Evolutionary conservation across 2,329 filamentous ascomycete species (phyloP), one percentile per base, ranked within the genome.

Genomic region (Pseudocercospora eumusae): DNA sequence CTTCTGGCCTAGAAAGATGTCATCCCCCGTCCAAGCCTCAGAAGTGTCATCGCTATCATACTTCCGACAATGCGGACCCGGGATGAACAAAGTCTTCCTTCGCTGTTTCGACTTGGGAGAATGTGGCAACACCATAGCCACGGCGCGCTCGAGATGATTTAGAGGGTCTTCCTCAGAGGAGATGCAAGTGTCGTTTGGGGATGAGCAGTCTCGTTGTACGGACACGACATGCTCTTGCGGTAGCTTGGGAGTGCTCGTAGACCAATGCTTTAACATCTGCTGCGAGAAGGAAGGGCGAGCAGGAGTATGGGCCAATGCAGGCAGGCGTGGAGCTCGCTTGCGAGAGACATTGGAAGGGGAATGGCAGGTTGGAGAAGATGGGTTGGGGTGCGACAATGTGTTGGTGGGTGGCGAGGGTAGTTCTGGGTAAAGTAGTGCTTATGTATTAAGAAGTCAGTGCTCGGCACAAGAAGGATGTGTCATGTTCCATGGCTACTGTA

Each of bases 1-100:
- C 7, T 18, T 47, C 18, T 20, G 11, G 11, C 18, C 18, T 1
- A 52, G 47, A 58, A 69, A 70, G 8, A 64, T 42, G 3, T 70
- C 69, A 42, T 70, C 69, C 31, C 61, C 68, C 0, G 68, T 69
- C 68, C 68, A 70, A 4, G 57, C 58, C 10, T 68, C 69, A 10
- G 67, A 68, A 13, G 66, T 33, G 8, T 33, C 28, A 15, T 54
- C 52, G n/a, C 52, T 36, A 8, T 20, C 52, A 28, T 54, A 54
- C 8, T 54, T 31, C 10, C 45, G 45, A 10, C 36, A 44, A 28
- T 56, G 54, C 25, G 33, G 33, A n/a, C 13, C n/a, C 9, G 52
- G 27, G 3, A 54, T 54, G 4, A 21, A 36, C 10, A 54, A 13
- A 18, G 52, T 54, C 28, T 40, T 33, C 15, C 52, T 54, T 15